These are phyloP conservation scores for Astrothelium subdiscretum DNA, from an alignment of 495 filamentous ascomycete genomes.

Conservation along the genomic window DNA sequence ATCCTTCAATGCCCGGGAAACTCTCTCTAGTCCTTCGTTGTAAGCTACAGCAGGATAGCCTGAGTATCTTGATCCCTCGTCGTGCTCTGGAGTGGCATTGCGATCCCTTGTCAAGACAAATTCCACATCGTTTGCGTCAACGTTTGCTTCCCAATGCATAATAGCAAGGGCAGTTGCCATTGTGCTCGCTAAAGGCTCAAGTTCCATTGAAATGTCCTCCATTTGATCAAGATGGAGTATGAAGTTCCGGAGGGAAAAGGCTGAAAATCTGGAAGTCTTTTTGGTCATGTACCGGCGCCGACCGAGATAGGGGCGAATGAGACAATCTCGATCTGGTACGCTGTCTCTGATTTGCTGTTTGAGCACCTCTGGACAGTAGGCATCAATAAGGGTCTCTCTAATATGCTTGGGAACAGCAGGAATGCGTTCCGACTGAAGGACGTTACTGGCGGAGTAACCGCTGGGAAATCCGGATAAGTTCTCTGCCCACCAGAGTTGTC, in stretches of 20 bases:
- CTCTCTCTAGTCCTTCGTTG: neutral
- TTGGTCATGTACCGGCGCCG: slow-evolving; percentile 5
- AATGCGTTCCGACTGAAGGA: slow-evolving; percentile 15
- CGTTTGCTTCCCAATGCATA: slow-evolving; percentile 18
- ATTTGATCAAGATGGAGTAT: slow-evolving; percentile 17
- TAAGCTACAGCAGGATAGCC: neutral
- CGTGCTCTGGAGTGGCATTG: no score
- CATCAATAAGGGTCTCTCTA: slow-evolving; percentile 14
- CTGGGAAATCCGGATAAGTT: slow-evolving; percentile 3
- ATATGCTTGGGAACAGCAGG: slow-evolving; percentile 5
- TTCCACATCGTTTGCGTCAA: slow-evolving; percentile 24
- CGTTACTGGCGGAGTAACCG: slow-evolving; percentile 6
- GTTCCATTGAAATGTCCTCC: slow-evolving; percentile 11
- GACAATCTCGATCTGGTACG: slow-evolving; percentile 14
- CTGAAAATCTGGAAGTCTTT: slow-evolving; percentile 10
- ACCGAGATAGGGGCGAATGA: slow-evolving; percentile 20
- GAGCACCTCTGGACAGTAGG: slow-evolving; percentile 11
- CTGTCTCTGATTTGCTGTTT: slow-evolving; percentile 3
- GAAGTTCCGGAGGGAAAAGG: slow-evolving; percentile 18
- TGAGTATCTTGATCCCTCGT: no score
- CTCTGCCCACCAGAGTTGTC: slow-evolving; percentile 8
- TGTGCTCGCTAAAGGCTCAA: slow-evolving; percentile 1
- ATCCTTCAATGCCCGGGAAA: no score
- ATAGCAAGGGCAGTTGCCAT: slow-evolving; percentile 23
- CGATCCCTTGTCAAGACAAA: slow-evolving; percentile 17